Evolutionary conservation across 768 basidiomycete genomes (phyloP), one percentile per base, ranked within the genome.

Genomic region (Piloderma croceum): DNA sequence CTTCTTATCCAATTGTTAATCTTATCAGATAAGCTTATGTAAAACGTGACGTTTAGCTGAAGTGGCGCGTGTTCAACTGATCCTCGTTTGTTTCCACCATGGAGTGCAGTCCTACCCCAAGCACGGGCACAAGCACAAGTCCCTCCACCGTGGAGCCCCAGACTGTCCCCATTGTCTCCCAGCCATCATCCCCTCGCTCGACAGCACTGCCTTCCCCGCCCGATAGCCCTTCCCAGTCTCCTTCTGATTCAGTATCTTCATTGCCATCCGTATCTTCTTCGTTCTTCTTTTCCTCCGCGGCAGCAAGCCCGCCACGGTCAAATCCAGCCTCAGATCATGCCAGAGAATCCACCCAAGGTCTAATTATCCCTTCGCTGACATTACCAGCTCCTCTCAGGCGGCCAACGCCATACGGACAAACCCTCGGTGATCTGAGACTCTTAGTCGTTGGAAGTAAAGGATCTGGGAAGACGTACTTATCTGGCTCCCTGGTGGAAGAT

Each of bases 271-370:
- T 83, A 10, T 74, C 78, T 13, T 83, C 81, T 2, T 82, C 81
- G 1, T 84, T 84, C 69, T 83, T 86, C 64, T 85, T 83, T 64
- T 83, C 81, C 23, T 85, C 83, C 7, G 79, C 74, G 0, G 80
- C 80, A 10, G 76, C 76, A 1, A 82, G 80, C 46, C 83, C 78
- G 3, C 77, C 74, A 0, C 79, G 75, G 35, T 61, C 66, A 0
- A 70, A 71, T 23, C 58, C 66, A 17, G 69, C 67, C 15, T 63
- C 64, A 3, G 69, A 71, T 41, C 60, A 61, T 46, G 49, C 48
- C 45, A 58, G 54, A 39, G 65, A 69, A 20, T 58, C 57, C 9
- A 67, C 71, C 47, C 69, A 71, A 49, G 76, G 75, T 44, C 70
- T 85, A 41, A 75, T 84, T 45, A 86, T 86, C 34, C 83, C 83